phyloP scores from a whole-genome alignment of 148 eudicot species.

The Persicaria tinctoria region DNA sequence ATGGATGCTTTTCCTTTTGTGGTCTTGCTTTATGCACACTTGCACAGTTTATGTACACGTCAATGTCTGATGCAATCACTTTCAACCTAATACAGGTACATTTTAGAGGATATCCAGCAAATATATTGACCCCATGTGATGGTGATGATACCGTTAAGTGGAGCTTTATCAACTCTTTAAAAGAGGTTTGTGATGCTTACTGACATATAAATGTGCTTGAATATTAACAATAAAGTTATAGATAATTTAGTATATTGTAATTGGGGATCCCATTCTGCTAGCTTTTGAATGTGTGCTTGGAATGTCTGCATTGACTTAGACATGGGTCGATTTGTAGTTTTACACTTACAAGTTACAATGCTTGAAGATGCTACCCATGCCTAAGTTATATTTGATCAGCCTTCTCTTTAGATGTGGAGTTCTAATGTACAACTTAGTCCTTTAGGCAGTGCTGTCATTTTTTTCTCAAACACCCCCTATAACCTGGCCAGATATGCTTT shows the following conservation, averaged over 20 bases:
- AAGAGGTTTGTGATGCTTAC: constrained; percentile 59
- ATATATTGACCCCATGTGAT: constrained; percentile 72
- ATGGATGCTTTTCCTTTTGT: not conserved
- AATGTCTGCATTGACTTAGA: not conserved
- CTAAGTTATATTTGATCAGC: not conserved
- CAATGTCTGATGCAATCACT: not conserved
- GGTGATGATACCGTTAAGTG: constrained; percentile 90
- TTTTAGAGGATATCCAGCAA: constrained; percentile 88
- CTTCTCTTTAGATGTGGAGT: not conserved
- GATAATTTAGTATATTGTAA: not conserved
- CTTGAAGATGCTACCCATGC: not conserved
- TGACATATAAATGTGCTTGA: not conserved
- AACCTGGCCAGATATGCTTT: not conserved
- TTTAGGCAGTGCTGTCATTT: not conserved
- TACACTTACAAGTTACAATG: not conserved
- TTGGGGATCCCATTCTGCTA: not conserved
- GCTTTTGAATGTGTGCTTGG: not conserved
- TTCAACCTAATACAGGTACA: constrained; percentile 47
- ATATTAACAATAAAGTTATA: not conserved
- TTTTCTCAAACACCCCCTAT: not conserved
- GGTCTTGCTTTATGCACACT: constrained; percentile 1
- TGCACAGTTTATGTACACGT: not conserved
- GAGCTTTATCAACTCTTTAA: constrained; percentile 86
- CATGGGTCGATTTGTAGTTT: not conserved
- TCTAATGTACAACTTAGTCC: not conserved